Base-by-base conservation (phyloP, 371 early-diverging fungal species). In the Entomophthora muscae region DNA sequence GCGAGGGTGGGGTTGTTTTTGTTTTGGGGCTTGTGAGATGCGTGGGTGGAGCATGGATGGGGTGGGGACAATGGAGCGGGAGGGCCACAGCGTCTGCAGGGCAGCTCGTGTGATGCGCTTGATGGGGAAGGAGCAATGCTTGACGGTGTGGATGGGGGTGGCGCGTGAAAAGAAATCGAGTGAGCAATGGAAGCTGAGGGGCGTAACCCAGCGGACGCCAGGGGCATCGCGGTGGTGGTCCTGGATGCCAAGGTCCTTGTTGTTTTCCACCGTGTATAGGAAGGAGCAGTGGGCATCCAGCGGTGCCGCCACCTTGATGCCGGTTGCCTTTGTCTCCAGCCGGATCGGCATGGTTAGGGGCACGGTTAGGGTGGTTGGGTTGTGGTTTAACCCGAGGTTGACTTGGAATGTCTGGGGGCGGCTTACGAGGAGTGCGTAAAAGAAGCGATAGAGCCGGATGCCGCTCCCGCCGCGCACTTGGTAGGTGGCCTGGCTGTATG, bases 251-350 rank as follows among this genome's bases (percentile, higher is more conserved):
- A 32, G 21, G 5, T 33, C 42, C 22, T 22, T 3, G 22, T 30
- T 23, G 17, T 61, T 42, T 30, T 61, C 42, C 17, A 61, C 61
- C 21, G 61, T 61, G 42, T 61, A 61, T 24, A 61, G 42, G 32
- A 61, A 51, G 1, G 33, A 33, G 27, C 61, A 61, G 27, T 33
- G 5, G 24, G 33, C 24, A 23, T 61, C 30, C 12, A 61, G 23
- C 5, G 61, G 61, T n/a, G 33, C 12, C 21, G n/a, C n/a, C 31
- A 61, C 61, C 31, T 61, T 61, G 42, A 61, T 61, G 2, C 61
- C 61, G 13, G 23, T 33, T 3, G 32, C 2, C 17, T 61, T 61
- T 12, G 61, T 61, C 13, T 51, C n/a, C 10, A 61, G 27, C 24
- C n/a, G 32, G 23, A 61, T 5, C 31, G 61, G 61, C 24, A 33